Evolutionary conservation across 306 rosid species (phyloP), one percentile per base, ranked within the genome.

Genomic region (Ziziphus jujuba): DNA sequence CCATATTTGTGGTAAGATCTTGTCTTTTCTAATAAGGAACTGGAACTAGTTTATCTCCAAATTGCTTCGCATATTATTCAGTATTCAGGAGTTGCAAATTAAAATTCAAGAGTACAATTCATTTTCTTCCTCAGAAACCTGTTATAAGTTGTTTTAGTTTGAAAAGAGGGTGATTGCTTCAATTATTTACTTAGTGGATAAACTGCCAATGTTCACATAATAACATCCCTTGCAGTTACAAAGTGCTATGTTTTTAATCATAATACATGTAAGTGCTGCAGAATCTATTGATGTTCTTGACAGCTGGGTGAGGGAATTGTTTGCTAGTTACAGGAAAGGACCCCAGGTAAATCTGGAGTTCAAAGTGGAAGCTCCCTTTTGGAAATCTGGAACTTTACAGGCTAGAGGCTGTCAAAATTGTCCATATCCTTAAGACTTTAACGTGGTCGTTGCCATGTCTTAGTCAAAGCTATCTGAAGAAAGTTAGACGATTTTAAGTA

Each of bases 241-340:
- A 16, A 10, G 4, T 58, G 5, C 62, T 58, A 16, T 58, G 62
- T 16, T 31, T 58, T n/a, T n/a, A n/a, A n/a, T n/a, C n/a, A n/a
- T n/a, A n/a, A 52, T 59, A 55, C 45, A 63, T 56, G 24, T 43
- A 22, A 40, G 36, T 83, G 48, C 69, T 75, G 71, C 86, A 93
- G 99, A 93, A 69, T 87, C 96, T 71, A 85, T 93, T 83, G 98
- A 90, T 77, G 77, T 80, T 59, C 98, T 93, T 50, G 96, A 90
- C 87, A 81, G 84, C 67, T 93, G 96, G 98, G 91, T 84, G 56
- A 72, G 83, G 65, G 96, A 90, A 83, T 77, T 90, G 74, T 93
- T 83, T 85, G 79, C 85, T 62, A 66, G 81, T 55, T 86, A 86
- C 40, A 80, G 75, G 67, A 86, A 83, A 69, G 97, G 91, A 56